A percentile compares a stretch with the other conserved stretches of the same genome.
These are phyloP conservation scores for Hydnomerulius pinastri DNA, from an alignment of 768 basidiomycete genomes.

Conservation along the genomic window DNA sequence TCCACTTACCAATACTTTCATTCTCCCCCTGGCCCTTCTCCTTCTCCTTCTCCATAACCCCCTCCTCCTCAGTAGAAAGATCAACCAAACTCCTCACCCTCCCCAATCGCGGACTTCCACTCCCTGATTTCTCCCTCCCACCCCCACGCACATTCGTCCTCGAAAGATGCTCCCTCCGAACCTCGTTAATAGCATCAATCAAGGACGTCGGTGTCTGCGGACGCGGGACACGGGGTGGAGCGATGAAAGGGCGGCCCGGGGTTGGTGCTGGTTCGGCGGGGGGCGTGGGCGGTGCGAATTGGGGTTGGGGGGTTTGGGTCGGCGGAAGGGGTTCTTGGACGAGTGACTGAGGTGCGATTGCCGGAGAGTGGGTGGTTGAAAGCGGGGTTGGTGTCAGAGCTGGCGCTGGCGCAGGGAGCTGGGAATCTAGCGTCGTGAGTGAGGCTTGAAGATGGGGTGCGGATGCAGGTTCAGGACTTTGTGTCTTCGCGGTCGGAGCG, in stretches of 20 bases:
- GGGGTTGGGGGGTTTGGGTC: slow-evolving; percentile 3
- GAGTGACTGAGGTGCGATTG: not conserved
- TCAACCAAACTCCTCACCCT: not conserved
- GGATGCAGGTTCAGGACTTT: no score
- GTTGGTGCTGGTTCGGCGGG: not conserved
- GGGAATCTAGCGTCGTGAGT: no score
- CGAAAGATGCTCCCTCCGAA: slow-evolving; percentile 12
- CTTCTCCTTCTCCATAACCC: not conserved
- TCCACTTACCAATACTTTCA: no score
- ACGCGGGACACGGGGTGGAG: slow-evolving; percentile 24
- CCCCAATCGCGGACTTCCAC: not conserved
- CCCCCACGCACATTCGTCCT: not conserved
- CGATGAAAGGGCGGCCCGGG: slow-evolving; percentile 16
- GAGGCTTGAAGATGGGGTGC: no score
- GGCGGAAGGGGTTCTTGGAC: not conserved
- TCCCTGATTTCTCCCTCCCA: not conserved
- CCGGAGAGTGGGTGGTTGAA: no score
- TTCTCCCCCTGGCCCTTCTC: not conserved
- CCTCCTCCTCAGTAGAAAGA: not conserved
- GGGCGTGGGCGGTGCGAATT: not conserved
- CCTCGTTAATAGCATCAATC: slow-evolving; percentile 21
- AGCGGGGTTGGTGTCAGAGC: no score
- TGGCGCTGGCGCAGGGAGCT: no score
- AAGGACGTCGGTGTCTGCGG: slow-evolving; percentile 16
- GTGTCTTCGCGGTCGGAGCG: no score